Base-by-base conservation (phyloP, 2,329 filamentous ascomycete species). In the Phialophora verrucosa region DNA sequence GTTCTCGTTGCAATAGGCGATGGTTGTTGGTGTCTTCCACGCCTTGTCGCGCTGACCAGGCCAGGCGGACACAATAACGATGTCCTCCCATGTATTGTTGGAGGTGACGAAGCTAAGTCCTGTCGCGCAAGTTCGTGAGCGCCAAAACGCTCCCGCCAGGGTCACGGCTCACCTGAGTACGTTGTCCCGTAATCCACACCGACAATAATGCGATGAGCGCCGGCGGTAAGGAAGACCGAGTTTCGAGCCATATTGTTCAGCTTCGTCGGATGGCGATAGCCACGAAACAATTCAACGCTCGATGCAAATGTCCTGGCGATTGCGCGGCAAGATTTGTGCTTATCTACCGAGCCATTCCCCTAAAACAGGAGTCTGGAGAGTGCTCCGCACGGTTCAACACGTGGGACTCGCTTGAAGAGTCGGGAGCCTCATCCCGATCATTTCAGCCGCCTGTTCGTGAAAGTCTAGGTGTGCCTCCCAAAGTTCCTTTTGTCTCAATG, bases 1-100 rank as follows among this genome's bases (percentile, higher is more conserved):
- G 55, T 75, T 74, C 12, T 75, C 74, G 4, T 32, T 32, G 4
- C 47, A 35, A 55, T 74, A 76, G 0, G 75, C 75, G 31, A 76
- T 73, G 1, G 70, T 66, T 1, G 75, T 74, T 2, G 75, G 75
- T 1, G 68, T 63, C 58, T 77, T 77, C 44, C 69, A 64, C 1
- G 60, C 32, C 4, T 72, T 65, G 20, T 70, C 57, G 3, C 62
- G 23, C 17, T 62, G 64, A 3, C 72, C 73, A 12, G 72, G 71
- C 74, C 74, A 75, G 10, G 44, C 71, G n/a, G 49, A 68, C 27
- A 74, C 68, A 6, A 75, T 63, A 5, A 63, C 49, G 35, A 73
- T 69, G 29, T 74, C 67, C 5, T 60, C 14, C 23, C 31, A 51
- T 17, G 47, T 23, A 20, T 50, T 61, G n/a, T 31, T 61, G 4